Evolutionary conservation across 192 early-diverging fungal genomes (phyloP).

Genomic region (Pilaira anomala): DNA sequence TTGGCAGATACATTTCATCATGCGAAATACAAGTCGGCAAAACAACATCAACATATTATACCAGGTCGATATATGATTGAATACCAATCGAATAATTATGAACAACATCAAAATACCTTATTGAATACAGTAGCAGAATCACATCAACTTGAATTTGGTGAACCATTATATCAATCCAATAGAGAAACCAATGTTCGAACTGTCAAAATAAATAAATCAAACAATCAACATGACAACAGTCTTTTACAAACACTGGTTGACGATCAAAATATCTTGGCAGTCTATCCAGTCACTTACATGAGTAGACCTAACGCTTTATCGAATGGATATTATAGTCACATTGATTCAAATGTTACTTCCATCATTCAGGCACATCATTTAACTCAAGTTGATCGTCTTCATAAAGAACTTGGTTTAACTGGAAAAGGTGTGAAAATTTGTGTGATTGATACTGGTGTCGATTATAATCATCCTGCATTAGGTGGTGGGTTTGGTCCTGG

Average conservation of each 20-base stretch:
- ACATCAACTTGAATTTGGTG: background rate
- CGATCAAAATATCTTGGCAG: constrained; percentile 4
- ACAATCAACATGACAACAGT: background rate
- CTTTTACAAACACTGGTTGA: constrained; percentile 12
- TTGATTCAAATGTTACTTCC: background rate
- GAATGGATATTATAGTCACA: constrained; percentile 1
- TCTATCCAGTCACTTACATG: constrained; percentile 24
- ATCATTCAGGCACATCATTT: constrained; percentile 32
- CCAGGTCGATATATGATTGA: constrained; percentile 8
- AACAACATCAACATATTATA: background rate
- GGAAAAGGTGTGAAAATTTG: constrained; percentile 56
- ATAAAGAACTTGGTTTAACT: constrained; percentile 44
- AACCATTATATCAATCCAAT: background rate
- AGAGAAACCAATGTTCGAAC: no score
- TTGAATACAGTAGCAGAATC: background rate
- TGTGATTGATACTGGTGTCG: constrained; percentile 33
- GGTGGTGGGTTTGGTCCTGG: constrained; percentile 60
- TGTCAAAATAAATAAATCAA: background rate
- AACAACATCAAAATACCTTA: background rate
- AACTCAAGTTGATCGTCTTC: constrained; percentile 51
- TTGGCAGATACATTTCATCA: constrained; percentile 1
- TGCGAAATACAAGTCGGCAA: constrained; percentile 10
- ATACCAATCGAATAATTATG: background rate
- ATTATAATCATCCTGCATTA: constrained; percentile 63
- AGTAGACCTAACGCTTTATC: constrained; percentile 14